Base-by-base conservation (phyloP, 2,329 filamentous ascomycete genomes). In the Coleophoma eucalyptorum region DNA sequence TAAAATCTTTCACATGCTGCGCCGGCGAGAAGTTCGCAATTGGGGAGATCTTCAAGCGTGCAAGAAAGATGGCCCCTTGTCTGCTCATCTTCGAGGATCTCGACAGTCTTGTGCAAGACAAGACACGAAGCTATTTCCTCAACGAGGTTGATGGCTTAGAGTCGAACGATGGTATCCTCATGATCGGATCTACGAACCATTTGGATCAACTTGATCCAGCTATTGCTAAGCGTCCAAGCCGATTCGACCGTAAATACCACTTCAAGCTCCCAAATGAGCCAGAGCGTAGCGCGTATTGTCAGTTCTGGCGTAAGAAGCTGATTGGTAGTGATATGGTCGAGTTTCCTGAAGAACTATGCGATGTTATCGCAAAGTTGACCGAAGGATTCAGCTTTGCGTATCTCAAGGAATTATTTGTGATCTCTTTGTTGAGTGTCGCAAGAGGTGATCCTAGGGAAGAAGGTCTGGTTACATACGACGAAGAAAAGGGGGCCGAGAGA, bases 61-160 rank as follows among this genome's bases (percentile, higher is more conserved):
- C 86, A 0, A 71, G 86, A 11, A 70, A 77, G 52, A 76, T 78
- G 53, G 80, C 86, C 0, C 86, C 86, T 0, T 89, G 85, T 68
- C 80, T 87, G 52, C 75, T 89, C 2, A 81, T 90, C 38, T 86
- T 89, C 50, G 86, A 90, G 63, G 86, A 89, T 55, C 72, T 90
- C 4, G 86, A 89, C 62, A 81, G 78, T 11, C 75, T 89, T 20
- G 78, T 89, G 35, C 76, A 74, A 4, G 77, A 84, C 46, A 57
- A 65, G 2, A 79, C 83, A 5, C 74, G 86, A 16, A 83, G 78
- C 46, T 89, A 87, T 69, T 89, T 90, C 65, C 72, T 89, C 43
- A 89, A 89, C 61, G 84, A 89, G 65, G 80, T 89, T 2, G 86
- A 89, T 56, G 86, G 86, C 0, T 75, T 89, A 8, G 79, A 81